Evolutionary conservation across 257 asterid genomes (phyloP).

Genomic region (Solanum megistacrolobum): DNA sequence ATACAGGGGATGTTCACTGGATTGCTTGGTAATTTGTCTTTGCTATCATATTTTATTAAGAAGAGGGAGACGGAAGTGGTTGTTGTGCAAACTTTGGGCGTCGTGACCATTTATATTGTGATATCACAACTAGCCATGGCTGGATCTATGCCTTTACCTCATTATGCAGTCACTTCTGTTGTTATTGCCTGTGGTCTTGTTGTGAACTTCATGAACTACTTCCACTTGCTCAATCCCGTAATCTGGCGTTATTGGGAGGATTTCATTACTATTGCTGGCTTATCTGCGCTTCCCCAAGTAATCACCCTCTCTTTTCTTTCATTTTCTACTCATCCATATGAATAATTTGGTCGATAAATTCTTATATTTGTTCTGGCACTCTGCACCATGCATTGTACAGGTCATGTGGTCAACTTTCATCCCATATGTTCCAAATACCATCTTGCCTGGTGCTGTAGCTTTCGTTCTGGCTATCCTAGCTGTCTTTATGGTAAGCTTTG

Average conservation of each 20-base stretch:
- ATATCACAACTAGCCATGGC: slow-evolving; percentile 86
- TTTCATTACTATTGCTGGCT: slow-evolving; percentile 74
- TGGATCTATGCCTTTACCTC: slow-evolving; percentile 95
- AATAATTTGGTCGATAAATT: background rate
- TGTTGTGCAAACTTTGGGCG: slow-evolving; percentile 81
- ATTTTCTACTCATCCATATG: background rate
- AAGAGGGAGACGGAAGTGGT: slow-evolving; percentile 85
- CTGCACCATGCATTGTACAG: slow-evolving; percentile 23
- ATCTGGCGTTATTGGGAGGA: slow-evolving; percentile 94
- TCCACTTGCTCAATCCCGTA: slow-evolving; percentile 44
- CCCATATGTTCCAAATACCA: slow-evolving; percentile 71
- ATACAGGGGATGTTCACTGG: slow-evolving; percentile 96
- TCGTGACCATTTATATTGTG: slow-evolving; percentile 65
- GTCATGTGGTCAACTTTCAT: slow-evolving; percentile 98
- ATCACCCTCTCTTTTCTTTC: slow-evolving; percentile 2
- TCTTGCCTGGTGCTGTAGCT: slow-evolving; percentile 70
- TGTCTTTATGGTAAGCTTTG: slow-evolving; percentile 61
- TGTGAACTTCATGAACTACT: slow-evolving; percentile 63
- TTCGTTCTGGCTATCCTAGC: slow-evolving; percentile 41
- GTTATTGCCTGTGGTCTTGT: slow-evolving; percentile 76
- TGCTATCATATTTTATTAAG: slow-evolving; percentile 80
- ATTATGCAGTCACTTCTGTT: slow-evolving; percentile 53
- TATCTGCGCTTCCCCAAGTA: slow-evolving; percentile 88
- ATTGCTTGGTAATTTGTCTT: slow-evolving; percentile 82
- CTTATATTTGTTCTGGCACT: background rate